A percentile compares a stretch with the other conserved stretches of the same genome.
These are phyloP conservation scores for Fusarium globosum DNA, from an alignment of 2,329 filamentous ascomycete species.

Conservation along the genomic window DNA sequence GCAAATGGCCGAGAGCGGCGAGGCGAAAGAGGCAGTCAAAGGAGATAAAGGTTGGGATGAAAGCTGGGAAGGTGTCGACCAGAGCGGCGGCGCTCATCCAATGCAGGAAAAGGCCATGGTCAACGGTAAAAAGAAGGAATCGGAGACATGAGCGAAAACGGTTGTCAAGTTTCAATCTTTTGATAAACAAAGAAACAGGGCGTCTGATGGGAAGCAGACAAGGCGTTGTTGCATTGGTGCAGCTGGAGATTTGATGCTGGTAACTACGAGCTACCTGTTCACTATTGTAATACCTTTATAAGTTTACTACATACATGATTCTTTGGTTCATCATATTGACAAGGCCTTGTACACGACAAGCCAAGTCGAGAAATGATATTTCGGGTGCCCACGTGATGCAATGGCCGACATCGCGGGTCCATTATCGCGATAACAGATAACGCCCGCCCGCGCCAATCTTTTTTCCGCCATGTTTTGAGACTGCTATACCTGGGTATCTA, in stretches of 20 bases:
- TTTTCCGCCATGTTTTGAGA: slow-evolving; percentile 29
- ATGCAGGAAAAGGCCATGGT: slow-evolving; percentile 36
- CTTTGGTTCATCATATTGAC: not conserved
- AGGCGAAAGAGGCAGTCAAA: slow-evolving; percentile 58
- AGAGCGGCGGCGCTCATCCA: slow-evolving; percentile 60
- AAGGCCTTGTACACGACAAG: not conserved
- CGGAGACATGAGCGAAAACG: not conserved
- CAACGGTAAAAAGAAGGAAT: slow-evolving; percentile 33
- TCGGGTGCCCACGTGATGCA: slow-evolving; percentile 26
- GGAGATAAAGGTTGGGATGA: slow-evolving; percentile 50
- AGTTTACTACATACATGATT: not conserved
- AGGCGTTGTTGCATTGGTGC: slow-evolving; percentile 27
- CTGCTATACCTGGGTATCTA: not conserved
- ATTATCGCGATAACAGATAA: slow-evolving; percentile 44
- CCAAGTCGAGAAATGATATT: not conserved
- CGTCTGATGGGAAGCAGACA: not conserved
- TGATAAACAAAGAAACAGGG: not conserved
- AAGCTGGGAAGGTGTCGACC: slow-evolving; percentile 64
- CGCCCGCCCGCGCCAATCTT: slow-evolving; percentile 23
- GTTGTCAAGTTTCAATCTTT: not conserved
- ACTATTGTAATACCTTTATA: not conserved
- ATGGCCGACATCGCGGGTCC: slow-evolving; percentile 20
- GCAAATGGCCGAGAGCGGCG: slow-evolving; percentile 69
- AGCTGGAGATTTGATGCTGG: not conserved
- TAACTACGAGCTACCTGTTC: not conserved